These are phyloP conservation scores for Acanthochlamys bracteata DNA, from an alignment of 106 monocot genomes.

Conservation along the genomic window DNA sequence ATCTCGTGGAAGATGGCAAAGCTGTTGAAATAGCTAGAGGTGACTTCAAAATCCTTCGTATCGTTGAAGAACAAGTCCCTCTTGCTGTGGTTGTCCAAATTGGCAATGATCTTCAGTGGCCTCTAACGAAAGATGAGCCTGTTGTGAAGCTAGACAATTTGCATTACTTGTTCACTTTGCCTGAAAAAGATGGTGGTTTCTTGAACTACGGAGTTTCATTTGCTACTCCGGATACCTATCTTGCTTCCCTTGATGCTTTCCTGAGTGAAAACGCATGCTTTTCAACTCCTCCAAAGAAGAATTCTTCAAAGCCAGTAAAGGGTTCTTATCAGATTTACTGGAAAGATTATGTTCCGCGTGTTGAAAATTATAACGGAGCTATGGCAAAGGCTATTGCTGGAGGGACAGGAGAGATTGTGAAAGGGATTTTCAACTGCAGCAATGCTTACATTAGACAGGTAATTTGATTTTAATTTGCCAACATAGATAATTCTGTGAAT, in stretches of 20 bases:
- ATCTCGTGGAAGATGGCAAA: slow-evolving; percentile 34
- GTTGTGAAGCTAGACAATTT: slow-evolving; percentile 64
- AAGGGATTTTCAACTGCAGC: slow-evolving; percentile 72
- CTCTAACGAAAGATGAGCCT: slow-evolving; percentile 79
- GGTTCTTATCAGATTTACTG: slow-evolving; percentile 32
- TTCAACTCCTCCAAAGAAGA: slow-evolving; percentile 16
- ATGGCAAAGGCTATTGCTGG: slow-evolving; percentile 70
- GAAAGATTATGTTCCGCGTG: slow-evolving; percentile 50
- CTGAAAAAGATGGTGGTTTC: slow-evolving; percentile 46
- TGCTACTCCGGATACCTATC: background rate
- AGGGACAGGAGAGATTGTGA: slow-evolving; percentile 79
- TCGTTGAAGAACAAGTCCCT: slow-evolving; percentile 30
- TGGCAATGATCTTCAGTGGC: slow-evolving; percentile 56
- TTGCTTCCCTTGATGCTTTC: slow-evolving; percentile 39
- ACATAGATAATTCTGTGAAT: background rate
- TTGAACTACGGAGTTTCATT: slow-evolving; percentile 87
- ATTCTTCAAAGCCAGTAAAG: background rate
- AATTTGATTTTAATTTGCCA: background rate
- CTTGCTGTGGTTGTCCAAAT: slow-evolving; percentile 56
- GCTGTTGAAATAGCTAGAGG: slow-evolving; percentile 49
- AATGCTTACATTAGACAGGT: slow-evolving; percentile 63
- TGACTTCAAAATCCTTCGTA: slow-evolving; percentile 31
- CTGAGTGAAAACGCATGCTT: slow-evolving; percentile 64
- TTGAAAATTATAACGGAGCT: slow-evolving; percentile 68
- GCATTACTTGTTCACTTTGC: slow-evolving; percentile 75